Evolutionary conservation across 2,329 filamentous ascomycete genomes (phyloP).

Genomic region (Aspergillus tanneri): DNA sequence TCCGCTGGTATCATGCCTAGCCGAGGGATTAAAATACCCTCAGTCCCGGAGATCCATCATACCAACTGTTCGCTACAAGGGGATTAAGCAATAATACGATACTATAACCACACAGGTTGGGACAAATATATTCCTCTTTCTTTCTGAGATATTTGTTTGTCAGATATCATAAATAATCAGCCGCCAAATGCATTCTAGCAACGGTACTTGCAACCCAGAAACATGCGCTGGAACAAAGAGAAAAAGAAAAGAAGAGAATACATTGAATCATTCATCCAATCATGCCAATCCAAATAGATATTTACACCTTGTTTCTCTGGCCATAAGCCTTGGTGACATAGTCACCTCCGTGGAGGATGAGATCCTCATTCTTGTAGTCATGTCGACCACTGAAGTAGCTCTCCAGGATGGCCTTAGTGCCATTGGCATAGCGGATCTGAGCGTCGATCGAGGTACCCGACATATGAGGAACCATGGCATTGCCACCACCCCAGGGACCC

Average conservation of each 20-base stretch:
- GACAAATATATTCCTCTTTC: too few relatives aligned
- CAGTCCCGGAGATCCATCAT: too few relatives aligned
- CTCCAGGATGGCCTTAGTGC: conserved; percentile 84
- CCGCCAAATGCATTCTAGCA: not conserved
- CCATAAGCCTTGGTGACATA: conserved; percentile 96
- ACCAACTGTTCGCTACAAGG: too few relatives aligned
- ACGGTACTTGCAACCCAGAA: conserved; percentile 8
- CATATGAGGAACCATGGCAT: conserved; percentile 99
- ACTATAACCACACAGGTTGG: too few relatives aligned
- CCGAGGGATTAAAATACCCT: too few relatives aligned
- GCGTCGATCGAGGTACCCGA: conserved; percentile 98
- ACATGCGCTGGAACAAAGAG: conserved; percentile 12
- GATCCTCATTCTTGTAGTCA: conserved; percentile 85
- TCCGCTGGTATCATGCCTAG: too few relatives aligned
- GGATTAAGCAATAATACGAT: too few relatives aligned
- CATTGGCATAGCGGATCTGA: conserved; percentile 85
- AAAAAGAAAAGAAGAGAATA: conserved; percentile 2
- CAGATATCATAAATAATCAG: conserved; percentile 23
- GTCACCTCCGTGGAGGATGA: conserved; percentile 86
- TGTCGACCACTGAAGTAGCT: conserved; percentile 84
- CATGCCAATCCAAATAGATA: conserved; percentile 5
- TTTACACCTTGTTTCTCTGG: conserved; percentile 54
- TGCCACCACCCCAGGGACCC: conserved; percentile 94
- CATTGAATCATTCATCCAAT: conserved; percentile 16
- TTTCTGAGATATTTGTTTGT: conserved; percentile 14